These are phyloP conservation scores for Porcisia deanei DNA, from an alignment of 208 protist species.

Conservation along the genomic window DNA sequence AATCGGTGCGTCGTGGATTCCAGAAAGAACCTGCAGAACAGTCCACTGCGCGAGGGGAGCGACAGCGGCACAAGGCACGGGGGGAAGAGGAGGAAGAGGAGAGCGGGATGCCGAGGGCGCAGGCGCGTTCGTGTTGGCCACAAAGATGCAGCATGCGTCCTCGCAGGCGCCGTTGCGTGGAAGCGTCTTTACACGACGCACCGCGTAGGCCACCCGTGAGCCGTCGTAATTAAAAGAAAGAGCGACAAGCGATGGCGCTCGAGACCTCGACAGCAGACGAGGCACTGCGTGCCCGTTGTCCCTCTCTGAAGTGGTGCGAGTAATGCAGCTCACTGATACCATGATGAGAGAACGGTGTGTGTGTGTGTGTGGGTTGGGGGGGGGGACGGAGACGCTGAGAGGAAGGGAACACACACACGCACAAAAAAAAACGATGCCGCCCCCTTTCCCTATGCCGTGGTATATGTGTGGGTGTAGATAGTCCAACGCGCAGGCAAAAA, in stretches of 20 bases:
- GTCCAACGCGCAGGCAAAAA: too few species aligned
- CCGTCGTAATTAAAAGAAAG: conserved; percentile 18
- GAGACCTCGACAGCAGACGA: not conserved
- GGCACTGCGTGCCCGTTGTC: not conserved
- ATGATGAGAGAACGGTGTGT: not conserved
- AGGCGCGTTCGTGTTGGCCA: not conserved
- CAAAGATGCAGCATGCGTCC: conserved; percentile 11
- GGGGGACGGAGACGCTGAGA: not conserved
- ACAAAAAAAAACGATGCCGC: not conserved
- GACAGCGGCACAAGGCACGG: not conserved
- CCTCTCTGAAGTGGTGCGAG: not conserved
- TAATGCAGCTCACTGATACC: conserved; percentile 1
- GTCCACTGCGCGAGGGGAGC: conserved; percentile 8
- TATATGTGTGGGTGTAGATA: not conserved
- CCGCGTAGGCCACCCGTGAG: conserved; percentile 18
- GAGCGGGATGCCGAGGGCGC: not conserved
- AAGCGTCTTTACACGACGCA: conserved; percentile 8
- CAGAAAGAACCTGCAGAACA: conserved; percentile 8
- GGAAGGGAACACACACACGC: not conserved
- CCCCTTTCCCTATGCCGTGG: too few species aligned
- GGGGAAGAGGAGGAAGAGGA: too few species aligned
- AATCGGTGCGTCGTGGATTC: conserved; percentile 19
- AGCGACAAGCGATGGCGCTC: conserved; percentile 6
- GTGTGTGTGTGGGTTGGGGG: not conserved
- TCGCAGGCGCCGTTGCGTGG: conserved; percentile 5